Conservation (phyloP, 2,329 filamentous ascomycete species). For the Albophoma yamanashiensis region DNA sequence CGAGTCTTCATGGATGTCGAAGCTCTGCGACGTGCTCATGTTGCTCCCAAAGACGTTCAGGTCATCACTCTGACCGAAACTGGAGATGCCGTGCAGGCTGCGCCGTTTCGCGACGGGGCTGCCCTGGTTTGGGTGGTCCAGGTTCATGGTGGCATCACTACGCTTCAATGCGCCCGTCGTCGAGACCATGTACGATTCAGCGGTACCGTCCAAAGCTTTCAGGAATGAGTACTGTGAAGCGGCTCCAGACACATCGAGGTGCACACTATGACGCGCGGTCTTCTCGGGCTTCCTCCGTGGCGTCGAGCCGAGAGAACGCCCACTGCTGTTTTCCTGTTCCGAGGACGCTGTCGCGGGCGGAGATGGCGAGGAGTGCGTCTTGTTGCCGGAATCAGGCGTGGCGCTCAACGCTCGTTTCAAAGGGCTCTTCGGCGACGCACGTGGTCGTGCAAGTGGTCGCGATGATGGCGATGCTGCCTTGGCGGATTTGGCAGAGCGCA, state of each 20-base stretch:
- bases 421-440: slow-evolving; percentile 71
- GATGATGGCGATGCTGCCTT: slow-evolving; percentile 40
- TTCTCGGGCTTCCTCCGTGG: slow-evolving; percentile 27
- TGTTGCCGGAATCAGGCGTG: slow-evolving; percentile 62
- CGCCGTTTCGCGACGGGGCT: slow-evolving; percentile 87
- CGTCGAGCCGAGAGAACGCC: slow-evolving; percentile 22
- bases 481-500: slow-evolving; percentile 51
- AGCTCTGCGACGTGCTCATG: slow-evolving; percentile 28
- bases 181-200: slow-evolving; percentile 18
- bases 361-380: slow-evolving; percentile 33
- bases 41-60: slow-evolving; percentile 69
- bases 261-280: slow-evolving; percentile 41
- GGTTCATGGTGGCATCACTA: slow-evolving; percentile 79
- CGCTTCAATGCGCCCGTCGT: slow-evolving; percentile 78
- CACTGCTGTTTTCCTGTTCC: slow-evolving; percentile 32
- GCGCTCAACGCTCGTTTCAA: slow-evolving; percentile 65
- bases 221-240: slow-evolving; percentile 38
- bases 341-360: slow-evolving; percentile 23
- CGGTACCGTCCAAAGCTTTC: slow-evolving; percentile 37
- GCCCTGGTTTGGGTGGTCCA: slow-evolving; percentile 66
- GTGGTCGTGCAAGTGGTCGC: slow-evolving; percentile 47
- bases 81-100: slow-evolving; percentile 70
- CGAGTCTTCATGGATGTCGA: slow-evolving; percentile 41
- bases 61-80: slow-evolving; percentile 40
- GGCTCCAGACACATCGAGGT: slow-evolving; percentile 42